Evolutionary conservation across 2,329 filamentous ascomycete genomes (phyloP), one percentile per base, ranked within the genome.

Genomic region (Mycosphaerelloides madeirae): DNA sequence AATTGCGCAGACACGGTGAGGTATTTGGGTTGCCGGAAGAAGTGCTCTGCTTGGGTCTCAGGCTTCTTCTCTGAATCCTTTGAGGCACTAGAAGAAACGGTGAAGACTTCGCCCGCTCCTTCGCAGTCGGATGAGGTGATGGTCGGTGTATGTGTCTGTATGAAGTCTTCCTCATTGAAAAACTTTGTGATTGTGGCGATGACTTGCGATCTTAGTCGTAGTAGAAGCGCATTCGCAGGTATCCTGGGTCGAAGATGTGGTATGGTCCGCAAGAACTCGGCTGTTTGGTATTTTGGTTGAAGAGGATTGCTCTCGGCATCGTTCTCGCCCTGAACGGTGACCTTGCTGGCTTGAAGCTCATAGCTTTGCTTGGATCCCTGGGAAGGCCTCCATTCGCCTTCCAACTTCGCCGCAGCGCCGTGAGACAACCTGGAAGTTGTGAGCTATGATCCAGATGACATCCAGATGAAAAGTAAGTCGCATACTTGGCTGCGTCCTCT

Each of bases 41-140:
- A 97, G 41, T 56, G 53, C 32, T 46, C 43, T 22, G 44, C 50
- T 44, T 67, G 60, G 25, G 67, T 64, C 16, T 58, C 48, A 40
- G 54, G 49, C 8, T 79, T 74, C 8, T 50, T 47, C 11, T 79
- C 73, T 64, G 53, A 36, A 7, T 48, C 41, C 31, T 54, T 53
- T 3, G 52, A 38, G 3, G 48, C 52, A 33, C 58, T 58, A 2
- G 61, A 58, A 2, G 60, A 60, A 29, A 97, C 72, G 8, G 81
- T 80, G 60, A 98, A 98, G 14, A 94, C 91, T 64, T 97, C 90
- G 0, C 93, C 93, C 2, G 90, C 93, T 3, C 93, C 93, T 70
- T 98, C 93, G 61, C 93, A 98, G 60, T 98, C 93, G 0, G 91
- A 95, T 0, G 91, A 96, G 1, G 93, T 97, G 60, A 98, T 87